Percentiles rank a stretch among this genome's conserved stretches.
These are phyloP conservation scores for Chytriomyces hyalinus DNA, from an alignment of 192 early-diverging fungal genomes.

Conservation along the genomic window DNA sequence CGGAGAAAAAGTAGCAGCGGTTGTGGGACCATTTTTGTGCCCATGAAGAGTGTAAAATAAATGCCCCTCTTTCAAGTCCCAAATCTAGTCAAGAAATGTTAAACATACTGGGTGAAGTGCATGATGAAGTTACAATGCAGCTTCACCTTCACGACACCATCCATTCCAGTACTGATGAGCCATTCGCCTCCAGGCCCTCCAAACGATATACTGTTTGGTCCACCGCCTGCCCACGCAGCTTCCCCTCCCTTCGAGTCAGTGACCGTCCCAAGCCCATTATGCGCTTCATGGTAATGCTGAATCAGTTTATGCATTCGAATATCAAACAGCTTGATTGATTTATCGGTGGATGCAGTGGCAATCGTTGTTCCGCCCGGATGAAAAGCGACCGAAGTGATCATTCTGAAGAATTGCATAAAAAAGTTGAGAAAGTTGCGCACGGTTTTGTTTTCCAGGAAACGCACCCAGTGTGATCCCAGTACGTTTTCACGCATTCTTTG, in stretches of 20 bases:
- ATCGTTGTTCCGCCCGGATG: conserved; percentile 61
- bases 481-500: conserved; percentile 63
- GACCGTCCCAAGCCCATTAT: conserved; percentile 30
- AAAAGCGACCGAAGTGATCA: conserved; percentile 57
- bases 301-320: conserved; percentile 65
- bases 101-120: not conserved
- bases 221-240: conserved; percentile 38
- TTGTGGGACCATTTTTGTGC: conserved; percentile 62
- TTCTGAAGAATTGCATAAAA: conserved; percentile 39
- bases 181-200: conserved; percentile 59
- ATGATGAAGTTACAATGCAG: not conserved
- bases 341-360: conserved; percentile 58
- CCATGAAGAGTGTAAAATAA: conserved; percentile 68
- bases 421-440: not conserved
- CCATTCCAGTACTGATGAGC: conserved; percentile 61
- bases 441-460: not conserved
- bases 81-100: conserved; percentile 47
- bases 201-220: conserved; percentile 65
- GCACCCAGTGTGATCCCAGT: conserved; percentile 64
- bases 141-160: conserved; percentile 60
- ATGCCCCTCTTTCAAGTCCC: conserved; percentile 69
- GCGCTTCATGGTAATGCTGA: conserved; percentile 64
- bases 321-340: conserved; percentile 64
- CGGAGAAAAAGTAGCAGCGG: conserved; percentile 60
- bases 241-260: conserved; percentile 22